Evolutionary conservation across 2,329 filamentous ascomycete genomes (phyloP).

Genomic region (Cercospora sp.): DNA sequence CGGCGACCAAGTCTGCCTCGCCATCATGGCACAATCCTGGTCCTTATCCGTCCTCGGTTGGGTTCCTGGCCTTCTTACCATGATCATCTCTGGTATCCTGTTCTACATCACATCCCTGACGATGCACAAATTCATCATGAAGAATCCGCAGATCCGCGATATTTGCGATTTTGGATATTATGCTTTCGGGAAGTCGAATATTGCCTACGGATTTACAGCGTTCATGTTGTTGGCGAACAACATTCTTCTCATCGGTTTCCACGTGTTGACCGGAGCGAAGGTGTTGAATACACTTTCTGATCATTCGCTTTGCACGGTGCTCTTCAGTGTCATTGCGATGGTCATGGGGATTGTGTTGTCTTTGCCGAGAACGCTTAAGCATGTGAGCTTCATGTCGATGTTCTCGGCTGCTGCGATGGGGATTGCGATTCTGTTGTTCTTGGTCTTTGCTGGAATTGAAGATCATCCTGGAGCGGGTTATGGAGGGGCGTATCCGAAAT

Average conservation of each 20-base stretch:
- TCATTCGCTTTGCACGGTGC: constrained; percentile 52
- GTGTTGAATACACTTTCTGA: constrained; percentile 52
- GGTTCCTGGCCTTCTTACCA: constrained; percentile 51
- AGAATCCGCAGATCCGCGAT: constrained; percentile 51
- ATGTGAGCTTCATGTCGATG: constrained; percentile 55
- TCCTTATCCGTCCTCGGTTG: constrained; percentile 52
- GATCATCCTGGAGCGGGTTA: constrained; percentile 48
- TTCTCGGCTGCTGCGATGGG: constrained; percentile 52
- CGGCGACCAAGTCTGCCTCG: constrained; percentile 54
- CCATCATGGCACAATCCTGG: constrained; percentile 56
- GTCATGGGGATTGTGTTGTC: constrained; percentile 52
- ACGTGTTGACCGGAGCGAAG: constrained; percentile 53
- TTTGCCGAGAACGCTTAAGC: constrained; percentile 47
- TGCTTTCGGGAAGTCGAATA: constrained; percentile 45
- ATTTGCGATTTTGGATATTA: constrained; percentile 55
- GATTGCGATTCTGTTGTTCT: constrained; percentile 52
- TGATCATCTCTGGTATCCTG: constrained; percentile 47
- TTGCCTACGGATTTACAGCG: constrained; percentile 49
- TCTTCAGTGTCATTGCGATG: constrained; percentile 50
- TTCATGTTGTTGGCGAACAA: constrained; percentile 55
- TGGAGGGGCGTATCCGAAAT: constrained; percentile 48
- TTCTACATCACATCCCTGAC: constrained; percentile 55
- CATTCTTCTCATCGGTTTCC: constrained; percentile 54
- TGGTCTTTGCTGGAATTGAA: constrained; percentile 52
- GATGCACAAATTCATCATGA: constrained; percentile 56